Percentiles rank a stretch among this genome's conserved stretches.
phyloP scores from a whole-genome alignment of 306 rosid genomes.

The Acmispon strigosus region DNA sequence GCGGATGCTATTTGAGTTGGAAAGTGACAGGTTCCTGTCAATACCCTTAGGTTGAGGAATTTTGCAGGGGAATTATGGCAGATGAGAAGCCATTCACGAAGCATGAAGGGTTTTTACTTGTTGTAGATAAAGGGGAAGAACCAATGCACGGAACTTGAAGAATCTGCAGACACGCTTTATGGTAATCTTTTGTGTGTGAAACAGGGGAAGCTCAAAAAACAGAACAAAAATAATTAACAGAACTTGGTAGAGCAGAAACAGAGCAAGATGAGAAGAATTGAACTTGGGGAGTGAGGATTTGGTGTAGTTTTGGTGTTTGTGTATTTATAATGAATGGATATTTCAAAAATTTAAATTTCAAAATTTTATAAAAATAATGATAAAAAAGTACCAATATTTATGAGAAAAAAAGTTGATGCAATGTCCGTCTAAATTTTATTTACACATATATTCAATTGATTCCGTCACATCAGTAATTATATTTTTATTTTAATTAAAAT shows the following conservation, averaged over 20 bases:
- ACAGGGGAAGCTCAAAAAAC: not conserved
- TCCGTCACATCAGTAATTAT: too few relatives aligned
- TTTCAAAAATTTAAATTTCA: too few relatives aligned
- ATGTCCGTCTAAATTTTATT: too few relatives aligned
- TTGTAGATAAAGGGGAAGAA: not conserved
- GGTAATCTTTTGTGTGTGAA: constrained; percentile 26
- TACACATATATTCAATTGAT: too few relatives aligned
- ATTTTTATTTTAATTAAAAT: too few relatives aligned
- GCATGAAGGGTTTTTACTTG: not conserved
- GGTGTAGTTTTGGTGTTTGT: not conserved
- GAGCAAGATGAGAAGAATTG: not conserved
- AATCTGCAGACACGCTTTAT: constrained; percentile 37
- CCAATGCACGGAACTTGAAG: constrained; percentile 56
- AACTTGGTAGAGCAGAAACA: not conserved
- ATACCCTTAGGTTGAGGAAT: not conserved
- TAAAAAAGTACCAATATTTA: too few relatives aligned
- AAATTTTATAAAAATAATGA: too few relatives aligned
- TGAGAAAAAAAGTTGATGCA: too few relatives aligned
- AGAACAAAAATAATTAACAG: not conserved
- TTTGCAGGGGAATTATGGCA: not conserved
- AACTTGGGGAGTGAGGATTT: not conserved
- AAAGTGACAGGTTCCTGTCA: constrained; percentile 4
- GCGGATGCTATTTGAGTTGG: not conserved
- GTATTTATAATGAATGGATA: not conserved
- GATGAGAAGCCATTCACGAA: constrained; percentile 7